Evolutionary conservation across 1,284 basidiomycete genomes (phyloP).

Genomic region (Leccinum subfulvum): DNA sequence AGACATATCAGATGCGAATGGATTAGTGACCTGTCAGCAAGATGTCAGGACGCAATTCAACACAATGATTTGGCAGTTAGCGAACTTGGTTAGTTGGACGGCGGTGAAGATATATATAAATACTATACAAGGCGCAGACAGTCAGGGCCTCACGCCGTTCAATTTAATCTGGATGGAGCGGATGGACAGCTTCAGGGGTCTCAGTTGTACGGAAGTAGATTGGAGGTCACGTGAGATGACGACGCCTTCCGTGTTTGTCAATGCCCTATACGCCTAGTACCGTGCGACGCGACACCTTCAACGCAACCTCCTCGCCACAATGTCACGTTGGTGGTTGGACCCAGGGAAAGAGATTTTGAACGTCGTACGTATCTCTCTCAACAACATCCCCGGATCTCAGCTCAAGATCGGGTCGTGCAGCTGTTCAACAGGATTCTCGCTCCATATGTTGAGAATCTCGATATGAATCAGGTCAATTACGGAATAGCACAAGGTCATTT

Average conservation of each 20-base stretch:
- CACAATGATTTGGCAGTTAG: too few relatives aligned
- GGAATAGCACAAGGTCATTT: conserved; percentile 84
- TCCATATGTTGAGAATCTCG: conserved; percentile 95
- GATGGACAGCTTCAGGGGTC: background rate
- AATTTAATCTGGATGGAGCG: too few relatives aligned
- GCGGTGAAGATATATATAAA: too few relatives aligned
- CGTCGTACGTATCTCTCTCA: conserved; percentile 47
- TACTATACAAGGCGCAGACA: too few relatives aligned
- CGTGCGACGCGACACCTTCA: background rate
- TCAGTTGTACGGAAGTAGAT: conserved; percentile 2
- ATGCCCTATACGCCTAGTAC: conserved; percentile 30
- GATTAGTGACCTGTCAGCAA: too few relatives aligned
- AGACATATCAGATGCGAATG: too few relatives aligned
- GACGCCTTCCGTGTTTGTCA: conserved; percentile 29
- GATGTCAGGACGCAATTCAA: too few relatives aligned
- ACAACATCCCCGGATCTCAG: background rate
- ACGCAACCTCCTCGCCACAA: conserved; percentile 32
- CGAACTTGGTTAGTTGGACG: too few relatives aligned
- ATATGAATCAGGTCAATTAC: conserved; percentile 92
- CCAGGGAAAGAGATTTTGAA: conserved; percentile 78
- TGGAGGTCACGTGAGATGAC: conserved; percentile 32
- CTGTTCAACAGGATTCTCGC: conserved; percentile 91
- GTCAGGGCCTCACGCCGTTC: too few relatives aligned
- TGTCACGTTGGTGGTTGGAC: conserved; percentile 70
- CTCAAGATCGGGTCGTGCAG: conserved; percentile 36